These are phyloP conservation scores for Lachnellula subtilissima DNA, from an alignment of 2,329 filamentous ascomycete genomes.

Conservation along the genomic window DNA sequence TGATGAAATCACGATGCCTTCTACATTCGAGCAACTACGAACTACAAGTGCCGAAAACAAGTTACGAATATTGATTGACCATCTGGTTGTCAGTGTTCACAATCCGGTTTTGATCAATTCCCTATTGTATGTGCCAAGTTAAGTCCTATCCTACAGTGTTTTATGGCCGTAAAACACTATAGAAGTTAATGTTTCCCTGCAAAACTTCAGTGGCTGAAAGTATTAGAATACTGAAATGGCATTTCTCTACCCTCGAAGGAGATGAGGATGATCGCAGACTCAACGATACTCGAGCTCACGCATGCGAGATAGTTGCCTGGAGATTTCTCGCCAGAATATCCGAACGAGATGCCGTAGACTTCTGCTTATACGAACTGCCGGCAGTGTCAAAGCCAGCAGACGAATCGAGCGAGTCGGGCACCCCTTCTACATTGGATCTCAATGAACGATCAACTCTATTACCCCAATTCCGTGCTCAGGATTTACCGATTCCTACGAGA, in stretches of 20 bases:
- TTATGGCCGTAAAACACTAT: background rate
- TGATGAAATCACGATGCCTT: constrained; percentile 58
- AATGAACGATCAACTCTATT: constrained; percentile 26
- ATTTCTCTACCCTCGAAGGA: constrained; percentile 59
- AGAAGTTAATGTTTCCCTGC: background rate
- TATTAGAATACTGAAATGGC: constrained; percentile 67
- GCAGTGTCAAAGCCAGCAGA: background rate
- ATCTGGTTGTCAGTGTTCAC: constrained; percentile 57
- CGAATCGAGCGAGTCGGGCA: background rate
- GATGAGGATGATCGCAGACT: constrained; percentile 54
- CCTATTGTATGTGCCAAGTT: constrained; percentile 53
- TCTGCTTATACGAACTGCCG: constrained; percentile 68
- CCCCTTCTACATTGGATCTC: constrained; percentile 8
- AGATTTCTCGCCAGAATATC: constrained; percentile 67
- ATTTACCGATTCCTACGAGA: constrained; percentile 10
- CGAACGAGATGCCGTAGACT: constrained; percentile 69
- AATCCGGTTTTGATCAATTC: constrained; percentile 70
- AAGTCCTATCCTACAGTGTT: background rate
- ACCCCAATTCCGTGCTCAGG: constrained; percentile 25
- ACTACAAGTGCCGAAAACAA: constrained; percentile 59
- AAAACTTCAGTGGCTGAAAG: constrained; percentile 1
- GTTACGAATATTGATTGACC: constrained; percentile 55
- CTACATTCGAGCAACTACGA: constrained; percentile 69
- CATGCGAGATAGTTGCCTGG: constrained; percentile 79
- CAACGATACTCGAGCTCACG: constrained; percentile 63